Evolutionary conservation across 108 stramenopile species (phyloP).

Genomic region (Skeletonema menzelii): DNA sequence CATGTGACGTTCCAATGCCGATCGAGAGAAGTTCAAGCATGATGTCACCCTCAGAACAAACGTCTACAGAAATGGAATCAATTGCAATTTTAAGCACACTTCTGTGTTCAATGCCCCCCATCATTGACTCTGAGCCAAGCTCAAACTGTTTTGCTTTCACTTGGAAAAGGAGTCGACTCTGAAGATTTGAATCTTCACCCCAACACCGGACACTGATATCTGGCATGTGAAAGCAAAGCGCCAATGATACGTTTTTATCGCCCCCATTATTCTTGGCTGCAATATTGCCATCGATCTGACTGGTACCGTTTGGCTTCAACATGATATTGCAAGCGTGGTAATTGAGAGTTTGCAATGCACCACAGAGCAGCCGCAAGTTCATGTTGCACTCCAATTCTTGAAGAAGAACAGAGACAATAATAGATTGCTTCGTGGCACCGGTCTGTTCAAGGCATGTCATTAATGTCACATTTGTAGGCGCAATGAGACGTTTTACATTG

Average conservation of each 20-base stretch:
- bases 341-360: conserved; percentile 54
- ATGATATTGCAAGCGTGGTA: conserved; percentile 34
- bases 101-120: neutral
- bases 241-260: neutral
- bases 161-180: conserved; percentile 9
- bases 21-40: conserved; percentile 14
- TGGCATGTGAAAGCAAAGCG: conserved; percentile 38
- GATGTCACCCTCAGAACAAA: conserved; percentile 3
- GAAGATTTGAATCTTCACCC: conserved; percentile 6
- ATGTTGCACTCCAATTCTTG: conserved; percentile 52
- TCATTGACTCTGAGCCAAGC: conserved; percentile 18
- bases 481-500: conserved; percentile 47
- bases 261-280: neutral
- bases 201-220: conserved; percentile 7
- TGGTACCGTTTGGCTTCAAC: neutral
- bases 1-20: conserved; percentile 10
- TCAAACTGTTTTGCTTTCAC: conserved; percentile 18
- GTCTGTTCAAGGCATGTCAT: conserved; percentile 65
- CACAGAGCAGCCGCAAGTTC: conserved; percentile 52
- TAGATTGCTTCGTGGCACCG: conserved; percentile 18
- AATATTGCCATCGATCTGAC: neutral
- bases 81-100: conserved; percentile 11
- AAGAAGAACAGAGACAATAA: conserved; percentile 55
- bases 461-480: conserved; percentile 56
- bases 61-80: conserved; percentile 5